These are phyloP conservation scores for Selaginella moellendorffii DNA, from an alignment of 75 land plant species.

Conservation along the genomic window DNA sequence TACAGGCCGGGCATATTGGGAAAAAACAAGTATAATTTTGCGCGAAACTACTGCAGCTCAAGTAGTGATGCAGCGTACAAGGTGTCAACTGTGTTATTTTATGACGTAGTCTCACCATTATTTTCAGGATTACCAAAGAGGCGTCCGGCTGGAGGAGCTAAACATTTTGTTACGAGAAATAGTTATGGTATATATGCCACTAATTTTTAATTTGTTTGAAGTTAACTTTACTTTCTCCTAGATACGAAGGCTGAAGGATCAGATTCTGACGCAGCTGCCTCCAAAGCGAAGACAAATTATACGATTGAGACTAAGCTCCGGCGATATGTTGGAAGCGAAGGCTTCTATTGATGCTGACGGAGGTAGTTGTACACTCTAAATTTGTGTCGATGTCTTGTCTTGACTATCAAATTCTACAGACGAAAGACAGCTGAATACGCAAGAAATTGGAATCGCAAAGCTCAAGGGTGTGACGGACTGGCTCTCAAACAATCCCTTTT, in stretches of 20 bases:
- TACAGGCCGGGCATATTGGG: constrained; percentile 84
- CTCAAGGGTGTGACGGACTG: constrained; percentile 69
- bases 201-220: no score
- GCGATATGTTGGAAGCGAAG: constrained; percentile 41
- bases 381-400: no score
- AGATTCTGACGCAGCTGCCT: constrained; percentile 63
- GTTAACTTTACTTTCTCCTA: constrained; percentile 13
- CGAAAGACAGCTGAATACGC: constrained; percentile 16
- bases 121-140: constrained; percentile 75
- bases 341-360: constrained; percentile 8
- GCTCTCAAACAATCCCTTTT: constrained; percentile 51
- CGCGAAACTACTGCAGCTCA: constrained; percentile 53
- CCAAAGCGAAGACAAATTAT: constrained; percentile 87
- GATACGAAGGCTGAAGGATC: constrained; percentile 80
- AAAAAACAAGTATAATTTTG: constrained; percentile 81
- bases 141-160: constrained; percentile 63
- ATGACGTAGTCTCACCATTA: no score
- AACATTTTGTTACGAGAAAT: constrained; percentile 63
- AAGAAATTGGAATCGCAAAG: constrained; percentile 85
- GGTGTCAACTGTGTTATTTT: no score
- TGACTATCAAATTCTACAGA: not conserved
- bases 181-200: constrained; percentile 68
- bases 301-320: constrained; percentile 30
- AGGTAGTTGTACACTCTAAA: no score
- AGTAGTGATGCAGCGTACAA: not conserved